A percentile compares a stretch with the other conserved stretches of the same genome.
Conservation (phyloP, 768 basidiomycete genomes). For the Cystobasidium ongulense region DNA sequence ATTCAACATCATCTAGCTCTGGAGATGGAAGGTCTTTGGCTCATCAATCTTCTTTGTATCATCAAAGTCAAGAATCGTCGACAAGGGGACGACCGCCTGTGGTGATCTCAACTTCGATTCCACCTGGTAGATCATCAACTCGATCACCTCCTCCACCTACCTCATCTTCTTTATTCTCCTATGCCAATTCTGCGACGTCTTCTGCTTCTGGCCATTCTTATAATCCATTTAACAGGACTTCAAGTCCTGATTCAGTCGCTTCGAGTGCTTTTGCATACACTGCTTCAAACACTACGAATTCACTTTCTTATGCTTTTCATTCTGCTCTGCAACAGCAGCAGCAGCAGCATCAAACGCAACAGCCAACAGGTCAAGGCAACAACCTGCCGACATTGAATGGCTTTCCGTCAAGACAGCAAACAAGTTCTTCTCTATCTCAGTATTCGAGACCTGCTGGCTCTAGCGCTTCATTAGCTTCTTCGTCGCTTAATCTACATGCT, state of each 20-base stretch:
- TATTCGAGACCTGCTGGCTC: neutral
- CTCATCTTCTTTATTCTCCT: neutral
- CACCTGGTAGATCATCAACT: neutral
- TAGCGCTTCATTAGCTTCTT: neutral
- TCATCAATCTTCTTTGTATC: neutral
- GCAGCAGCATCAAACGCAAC: neutral
- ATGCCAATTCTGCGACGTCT: neutral
- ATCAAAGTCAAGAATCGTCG: neutral
- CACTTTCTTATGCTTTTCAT: neutral
- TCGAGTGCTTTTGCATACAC: neutral
- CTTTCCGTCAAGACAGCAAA: neutral
- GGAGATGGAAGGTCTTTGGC: neutral
- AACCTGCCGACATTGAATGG: neutral
- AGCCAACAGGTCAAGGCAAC: neutral
- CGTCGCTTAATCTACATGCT: neutral
- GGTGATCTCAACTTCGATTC: neutral
- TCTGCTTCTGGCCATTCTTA: neutral
- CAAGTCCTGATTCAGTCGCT: neutral
- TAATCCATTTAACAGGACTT: neutral
- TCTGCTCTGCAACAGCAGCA: neutral
- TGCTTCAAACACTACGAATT: slow-evolving; percentile 9
- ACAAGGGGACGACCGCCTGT: neutral
- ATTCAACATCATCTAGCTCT: neutral
- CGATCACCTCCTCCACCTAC: neutral
- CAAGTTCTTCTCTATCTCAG: neutral